Evolutionary conservation across 1,139 yeast genomes (phyloP).

Genomic region (Taphrina sp.): DNA sequence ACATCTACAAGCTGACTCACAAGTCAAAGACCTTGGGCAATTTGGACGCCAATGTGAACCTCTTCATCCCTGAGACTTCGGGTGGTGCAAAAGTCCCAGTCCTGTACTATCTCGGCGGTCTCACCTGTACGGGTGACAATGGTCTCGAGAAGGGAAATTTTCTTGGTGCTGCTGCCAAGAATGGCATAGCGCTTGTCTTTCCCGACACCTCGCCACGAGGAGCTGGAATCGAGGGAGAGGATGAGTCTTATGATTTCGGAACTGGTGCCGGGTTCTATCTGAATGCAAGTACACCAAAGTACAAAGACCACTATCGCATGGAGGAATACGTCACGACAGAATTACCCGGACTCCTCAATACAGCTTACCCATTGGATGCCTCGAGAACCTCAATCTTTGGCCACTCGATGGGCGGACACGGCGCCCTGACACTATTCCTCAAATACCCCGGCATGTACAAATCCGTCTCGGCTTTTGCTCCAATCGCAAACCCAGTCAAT

Average conservation of each 20-base stretch:
- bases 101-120: slow-evolving; percentile 76
- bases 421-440: slow-evolving; percentile 77
- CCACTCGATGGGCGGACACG: slow-evolving; percentile 96
- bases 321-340: slow-evolving; percentile 77
- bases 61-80: slow-evolving; percentile 68
- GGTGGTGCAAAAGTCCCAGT: slow-evolving; percentile 57
- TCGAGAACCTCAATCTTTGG: slow-evolving; percentile 56
- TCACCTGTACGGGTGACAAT: slow-evolving; percentile 91
- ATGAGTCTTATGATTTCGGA: slow-evolving; percentile 85
- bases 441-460: slow-evolving; percentile 71
- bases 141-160: slow-evolving; percentile 92
- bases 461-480: slow-evolving; percentile 88
- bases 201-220: slow-evolving; percentile 98
- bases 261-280: slow-evolving; percentile 94
- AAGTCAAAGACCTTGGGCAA: slow-evolving; percentile 70
- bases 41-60: slow-evolving; percentile 69
- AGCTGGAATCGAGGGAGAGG: slow-evolving; percentile 76
- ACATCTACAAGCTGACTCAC: slow-evolving; percentile 71
- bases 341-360: slow-evolving; percentile 54
- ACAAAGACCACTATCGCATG: slow-evolving; percentile 76
- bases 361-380: slow-evolving; percentile 57
- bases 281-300: slow-evolving; percentile 74
- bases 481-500: slow-evolving; percentile 73
- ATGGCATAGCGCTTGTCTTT: slow-evolving; percentile 82
- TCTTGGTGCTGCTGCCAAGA: slow-evolving; percentile 74